These are phyloP conservation scores for Hymenoscyphus fraxineus DNA, from an alignment of 2,329 filamentous ascomycete species.

Conservation along the genomic window DNA sequence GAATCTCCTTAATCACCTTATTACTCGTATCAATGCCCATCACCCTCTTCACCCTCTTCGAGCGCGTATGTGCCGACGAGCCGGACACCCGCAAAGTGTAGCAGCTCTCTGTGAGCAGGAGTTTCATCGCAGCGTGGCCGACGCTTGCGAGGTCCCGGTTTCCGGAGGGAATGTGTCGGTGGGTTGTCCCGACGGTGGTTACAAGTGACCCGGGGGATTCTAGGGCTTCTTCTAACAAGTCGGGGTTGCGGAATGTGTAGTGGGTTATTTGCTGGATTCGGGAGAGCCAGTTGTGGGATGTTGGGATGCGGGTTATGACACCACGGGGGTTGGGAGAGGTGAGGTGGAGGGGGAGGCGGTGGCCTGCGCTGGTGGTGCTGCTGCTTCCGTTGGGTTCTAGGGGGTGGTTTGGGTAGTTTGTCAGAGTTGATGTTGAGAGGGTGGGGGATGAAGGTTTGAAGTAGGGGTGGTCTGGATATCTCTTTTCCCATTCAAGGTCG, in stretches of 20 bases:
- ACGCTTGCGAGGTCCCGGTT: constrained; percentile 22
- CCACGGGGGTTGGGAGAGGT: not conserved
- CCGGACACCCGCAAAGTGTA: constrained; percentile 19
- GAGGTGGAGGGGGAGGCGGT: not conserved
- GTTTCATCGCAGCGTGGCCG: constrained; percentile 20
- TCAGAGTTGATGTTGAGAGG: not conserved
- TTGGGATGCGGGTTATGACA: not conserved
- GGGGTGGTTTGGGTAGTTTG: not conserved
- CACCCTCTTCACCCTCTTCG: not conserved
- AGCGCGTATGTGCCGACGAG: constrained; percentile 1
- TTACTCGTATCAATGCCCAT: not conserved
- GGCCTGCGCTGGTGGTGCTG: not conserved
- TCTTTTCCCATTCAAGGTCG: not conserved
- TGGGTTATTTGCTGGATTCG: constrained; percentile 16
- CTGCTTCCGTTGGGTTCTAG: not conserved
- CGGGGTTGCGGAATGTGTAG: constrained; percentile 21
- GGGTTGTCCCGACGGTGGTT: constrained; percentile 15
- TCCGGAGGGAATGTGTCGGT: constrained; percentile 16
- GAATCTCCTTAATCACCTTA: not conserved
- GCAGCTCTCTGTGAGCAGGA: constrained; percentile 21
- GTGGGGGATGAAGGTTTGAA: not conserved
- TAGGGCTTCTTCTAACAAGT: constrained; percentile 26
- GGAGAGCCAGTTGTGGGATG: constrained; percentile 8
- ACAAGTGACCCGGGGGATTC: constrained; percentile 22
- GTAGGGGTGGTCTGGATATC: not conserved